A percentile compares a stretch with the other conserved stretches of the same genome.
Evolutionary conservation across 78 protist species (phyloP).

Genomic region (Protostelium mycophagum): DNA sequence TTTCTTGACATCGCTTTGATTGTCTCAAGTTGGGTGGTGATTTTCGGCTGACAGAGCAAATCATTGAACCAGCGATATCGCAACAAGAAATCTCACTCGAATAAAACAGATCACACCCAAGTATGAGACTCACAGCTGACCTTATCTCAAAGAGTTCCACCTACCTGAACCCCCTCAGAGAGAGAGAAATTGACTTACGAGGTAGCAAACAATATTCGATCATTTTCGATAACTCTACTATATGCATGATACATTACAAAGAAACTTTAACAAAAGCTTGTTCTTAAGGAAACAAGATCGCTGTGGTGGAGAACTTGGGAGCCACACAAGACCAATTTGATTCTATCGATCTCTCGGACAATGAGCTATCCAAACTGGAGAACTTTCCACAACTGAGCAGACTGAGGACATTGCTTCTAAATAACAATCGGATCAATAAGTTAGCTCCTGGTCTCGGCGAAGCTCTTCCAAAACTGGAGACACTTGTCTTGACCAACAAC

Average conservation of each 20-base stretch:
- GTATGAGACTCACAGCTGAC: constrained; percentile 69
- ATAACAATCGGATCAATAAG: constrained; percentile 70
- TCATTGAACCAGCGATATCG: neutral
- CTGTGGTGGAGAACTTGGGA: constrained; percentile 82
- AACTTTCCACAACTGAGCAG: constrained; percentile 70
- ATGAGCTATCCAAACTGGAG: constrained; percentile 74
- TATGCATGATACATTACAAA: no score
- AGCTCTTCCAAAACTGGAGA: constrained; percentile 38
- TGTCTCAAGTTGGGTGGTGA: neutral
- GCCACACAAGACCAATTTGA: constrained; percentile 86
- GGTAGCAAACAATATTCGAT: constrained; percentile 47
- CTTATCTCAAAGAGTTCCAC: constrained; percentile 56
- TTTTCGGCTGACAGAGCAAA: neutral
- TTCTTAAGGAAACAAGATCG: constrained; percentile 65
- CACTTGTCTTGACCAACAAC: constrained; percentile 68
- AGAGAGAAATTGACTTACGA: constrained; percentile 78
- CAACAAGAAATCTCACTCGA: no score
- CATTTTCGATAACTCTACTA: no score
- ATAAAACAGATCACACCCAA: neutral
- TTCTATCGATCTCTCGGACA: constrained; percentile 87
- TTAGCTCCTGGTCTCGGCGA: constrained; percentile 17
- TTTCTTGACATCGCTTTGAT: neutral
- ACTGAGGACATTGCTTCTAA: constrained; percentile 61
- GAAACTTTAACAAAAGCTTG: neutral
- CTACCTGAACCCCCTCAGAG: constrained; percentile 68